These are phyloP conservation scores for Salvia miltiorrhiza DNA, from an alignment of 257 asterid genomes.

Conservation along the genomic window DNA sequence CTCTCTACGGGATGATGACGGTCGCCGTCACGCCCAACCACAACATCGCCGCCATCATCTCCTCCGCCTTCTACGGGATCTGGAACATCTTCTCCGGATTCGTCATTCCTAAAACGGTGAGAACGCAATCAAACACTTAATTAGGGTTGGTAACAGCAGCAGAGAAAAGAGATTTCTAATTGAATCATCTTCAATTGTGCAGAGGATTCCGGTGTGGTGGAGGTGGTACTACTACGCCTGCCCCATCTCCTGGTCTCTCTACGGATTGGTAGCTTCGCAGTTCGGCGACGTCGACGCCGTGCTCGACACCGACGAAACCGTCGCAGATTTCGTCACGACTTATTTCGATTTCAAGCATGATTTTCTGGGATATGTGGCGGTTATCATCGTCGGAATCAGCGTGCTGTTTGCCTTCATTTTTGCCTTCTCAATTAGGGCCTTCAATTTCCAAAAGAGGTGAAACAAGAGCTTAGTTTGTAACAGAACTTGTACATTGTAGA, in stretches of 20 bases:
- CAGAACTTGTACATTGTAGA: slow-evolving; percentile 14
- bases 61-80: slow-evolving; percentile 51
- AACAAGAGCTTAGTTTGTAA: not conserved
- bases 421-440: slow-evolving; percentile 56
- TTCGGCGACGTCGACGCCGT: slow-evolving; percentile 45
- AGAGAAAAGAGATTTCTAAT: too few species aligned
- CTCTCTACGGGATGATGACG: slow-evolving; percentile 77
- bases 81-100: slow-evolving; percentile 91
- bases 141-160: too few species aligned
- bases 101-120: slow-evolving; percentile 68
- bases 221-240: slow-evolving; percentile 63
- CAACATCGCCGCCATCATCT: slow-evolving; percentile 57
- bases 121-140: slow-evolving; percentile 3
- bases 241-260: slow-evolving; percentile 66
- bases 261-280: slow-evolving; percentile 65
- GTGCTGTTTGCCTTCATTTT: slow-evolving; percentile 58
- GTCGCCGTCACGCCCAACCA: slow-evolving; percentile 84
- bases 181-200: too few species aligned
- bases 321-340: slow-evolving; percentile 42
- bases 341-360: slow-evolving; percentile 57
- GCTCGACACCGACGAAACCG: slow-evolving; percentile 45
- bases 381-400: slow-evolving; percentile 41
- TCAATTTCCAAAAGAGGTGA: slow-evolving; percentile 64
- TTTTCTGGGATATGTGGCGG: slow-evolving; percentile 58
- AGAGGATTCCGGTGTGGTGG: slow-evolving; percentile 88